Base-by-base conservation (phyloP, 2,329 filamentous ascomycete species). In the Aspergillus brunneoviolaceus region DNA sequence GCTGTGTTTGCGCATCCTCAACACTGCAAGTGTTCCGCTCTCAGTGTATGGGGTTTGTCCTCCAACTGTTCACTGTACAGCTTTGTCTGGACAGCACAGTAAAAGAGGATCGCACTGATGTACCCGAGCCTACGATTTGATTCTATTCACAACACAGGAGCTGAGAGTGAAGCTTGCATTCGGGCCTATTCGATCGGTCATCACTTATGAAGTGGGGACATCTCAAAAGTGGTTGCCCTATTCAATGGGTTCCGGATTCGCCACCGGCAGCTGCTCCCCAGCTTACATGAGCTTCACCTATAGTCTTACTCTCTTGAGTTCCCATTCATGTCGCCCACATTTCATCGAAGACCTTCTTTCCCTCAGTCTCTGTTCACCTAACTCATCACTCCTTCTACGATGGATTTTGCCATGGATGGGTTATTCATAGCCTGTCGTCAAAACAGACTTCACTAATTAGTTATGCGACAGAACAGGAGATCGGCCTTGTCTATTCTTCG, bases 371-470 rank as follows among this genome's bases (percentile, higher is more conserved):
- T 9, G 5, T 29, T 9, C 27, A 9, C 27, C 9, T 29, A 7
- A 29, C 7, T 10, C 16, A 35, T 57, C 11, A 35, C 48, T 23
- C 7, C 51, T 33, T 39, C 23, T 27, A 31, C 35, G 6, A 16
- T 25, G 35, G 11, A 7, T 21, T 47, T 25, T 14, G 54, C 25
- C 5, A 14, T 6, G 50, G 45, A 19, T 27, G 47, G 5, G 33
- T 21, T 12, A 9, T 6, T 10, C 33, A 39, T 31, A 42, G 14
- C 27, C 6, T 39, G 23, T 45, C n/a, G 29, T 29, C 49, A 6
- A 12, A 27, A 33, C 49, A 58, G 19, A 16, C 14, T 51, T 31
- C n/a, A 59, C 62, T 64, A 56, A 64, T 55, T 60, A 14, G 49
- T 47, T 12, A 47, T 51, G 47, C 47, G 14, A 21, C 52, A 23